phyloP scores from a whole-genome alignment of 352 stramenopile genomes.

The Pythium sp. region DNA sequence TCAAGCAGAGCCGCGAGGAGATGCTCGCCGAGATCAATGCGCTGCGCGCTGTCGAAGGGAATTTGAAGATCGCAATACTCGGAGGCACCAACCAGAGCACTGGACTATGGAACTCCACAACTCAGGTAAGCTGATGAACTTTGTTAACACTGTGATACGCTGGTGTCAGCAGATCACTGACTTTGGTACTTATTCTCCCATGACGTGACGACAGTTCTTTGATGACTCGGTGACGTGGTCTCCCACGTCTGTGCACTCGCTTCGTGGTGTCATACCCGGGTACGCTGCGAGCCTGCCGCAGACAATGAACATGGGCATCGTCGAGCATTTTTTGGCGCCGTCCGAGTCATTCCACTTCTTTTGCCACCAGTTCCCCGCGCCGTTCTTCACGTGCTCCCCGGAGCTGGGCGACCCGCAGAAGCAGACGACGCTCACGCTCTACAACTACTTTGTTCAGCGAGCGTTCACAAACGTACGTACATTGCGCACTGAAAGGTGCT shows the following conservation, averaged over 20 bases:
- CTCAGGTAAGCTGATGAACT: slow-evolving; percentile 22
- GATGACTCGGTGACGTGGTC: slow-evolving; percentile 30
- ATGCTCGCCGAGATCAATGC: slow-evolving; percentile 39
- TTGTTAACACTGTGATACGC: not conserved
- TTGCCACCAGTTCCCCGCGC: slow-evolving; percentile 53
- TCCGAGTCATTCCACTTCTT: slow-evolving; percentile 73
- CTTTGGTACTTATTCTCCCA: not conserved
- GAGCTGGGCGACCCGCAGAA: slow-evolving; percentile 1
- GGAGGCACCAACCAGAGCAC: slow-evolving; percentile 27
- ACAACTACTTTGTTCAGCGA: slow-evolving; percentile 79
- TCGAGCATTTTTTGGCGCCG: slow-evolving; percentile 71
- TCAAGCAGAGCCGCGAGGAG: slow-evolving; percentile 40
- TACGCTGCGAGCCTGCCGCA: slow-evolving; percentile 49
- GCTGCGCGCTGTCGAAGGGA: slow-evolving; percentile 24
- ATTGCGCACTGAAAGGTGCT: not conserved
- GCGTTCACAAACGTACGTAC: slow-evolving; percentile 59
- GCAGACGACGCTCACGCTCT: slow-evolving; percentile 42
- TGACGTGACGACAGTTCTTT: slow-evolving; percentile 37
- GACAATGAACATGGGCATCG: slow-evolving; percentile 47
- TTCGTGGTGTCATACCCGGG: slow-evolving; percentile 58
- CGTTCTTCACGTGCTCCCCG: slow-evolving; percentile 54
- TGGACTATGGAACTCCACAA: slow-evolving; percentile 69
- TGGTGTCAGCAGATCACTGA: not conserved
- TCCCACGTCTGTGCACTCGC: slow-evolving; percentile 32
- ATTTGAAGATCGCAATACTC: slow-evolving; percentile 42